Conservation (phyloP, 202 grass and related monocot genomes). For the Schoenoplectus tabernaemontani region DNA sequence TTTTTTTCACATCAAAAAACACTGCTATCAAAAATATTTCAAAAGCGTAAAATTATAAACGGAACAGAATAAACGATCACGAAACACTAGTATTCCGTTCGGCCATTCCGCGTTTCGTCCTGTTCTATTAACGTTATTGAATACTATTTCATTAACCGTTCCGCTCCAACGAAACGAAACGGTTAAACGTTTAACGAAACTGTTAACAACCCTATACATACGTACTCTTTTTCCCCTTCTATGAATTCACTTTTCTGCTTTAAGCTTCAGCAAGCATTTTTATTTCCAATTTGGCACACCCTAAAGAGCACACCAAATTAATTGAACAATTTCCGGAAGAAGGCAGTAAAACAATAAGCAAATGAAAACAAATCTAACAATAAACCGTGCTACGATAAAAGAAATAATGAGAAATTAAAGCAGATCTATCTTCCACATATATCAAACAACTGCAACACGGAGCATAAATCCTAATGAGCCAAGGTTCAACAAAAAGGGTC, state of each 20-base stretch:
- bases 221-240: neutral
- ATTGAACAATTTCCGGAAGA: neutral
- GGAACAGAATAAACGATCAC: no score
- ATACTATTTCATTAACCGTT: no score
- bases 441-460: constrained; percentile 5
- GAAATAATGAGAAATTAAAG: neutral
- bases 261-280: neutral
- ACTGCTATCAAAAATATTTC: no score
- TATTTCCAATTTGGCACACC: neutral
- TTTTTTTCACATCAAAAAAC: no score
- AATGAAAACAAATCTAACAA: neutral
- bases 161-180: no score
- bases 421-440: neutral
- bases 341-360: neutral
- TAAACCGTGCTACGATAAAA: neutral
- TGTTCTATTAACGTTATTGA: no score
- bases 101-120: no score
- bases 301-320: neutral
- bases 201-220: no score
- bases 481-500: neutral
- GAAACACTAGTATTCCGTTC: no score
- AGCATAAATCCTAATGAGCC: constrained; percentile 1
- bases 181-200: no score
- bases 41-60: no score
- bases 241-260: neutral